Base-by-base conservation (phyloP, 441 rosid species). In the Francoa sonchifolia region DNA sequence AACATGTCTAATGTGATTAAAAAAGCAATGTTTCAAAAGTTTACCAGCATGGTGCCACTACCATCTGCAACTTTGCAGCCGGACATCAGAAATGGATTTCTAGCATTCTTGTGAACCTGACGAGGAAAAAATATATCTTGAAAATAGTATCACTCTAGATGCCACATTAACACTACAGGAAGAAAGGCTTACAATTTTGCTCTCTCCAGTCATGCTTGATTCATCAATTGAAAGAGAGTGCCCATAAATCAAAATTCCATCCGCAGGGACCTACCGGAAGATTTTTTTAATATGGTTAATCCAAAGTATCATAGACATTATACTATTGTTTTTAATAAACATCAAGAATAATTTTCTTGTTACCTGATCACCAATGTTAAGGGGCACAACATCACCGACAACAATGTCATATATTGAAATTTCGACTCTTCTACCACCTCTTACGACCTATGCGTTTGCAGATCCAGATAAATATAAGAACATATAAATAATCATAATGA, bases 131-230 rank as follows among this genome's bases (percentile, higher is more conserved):
- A 40, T 30, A 41, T 17, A 30, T 11, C 50, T 10, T 15, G 19
- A 2, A 44, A 51, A 33, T 50, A 46, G 48, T 8, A 18, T 28
- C 14, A 20, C 44, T 36, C 21, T 11, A 22, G 50, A 34, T 15
- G 42, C 44, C 10, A 30, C 13, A 36, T 47, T 16, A 28, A 25
- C 40, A 33, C 19, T 15, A 43, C 19, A 39, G 22, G 25, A 30
- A 35, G 9, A 28, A 40, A 47, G 10, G 19, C 65, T 59, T 67
- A 86, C 99, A 47, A 78, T 78, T 66, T 86, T 82, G 77, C 99
- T 92, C 68, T 89, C 98, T 51, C 98, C 98, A 5, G 98, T 89
- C 98, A 89, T 89, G 81, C 98, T 89, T 25, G 98, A 89, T 73
- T 89, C 98, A 52, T 89, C 98, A 53, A 85, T 62, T 2, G 89